Evolutionary conservation across 2,329 filamentous ascomycete genomes (phyloP).

Genomic region (Orbilia quercus): DNA sequence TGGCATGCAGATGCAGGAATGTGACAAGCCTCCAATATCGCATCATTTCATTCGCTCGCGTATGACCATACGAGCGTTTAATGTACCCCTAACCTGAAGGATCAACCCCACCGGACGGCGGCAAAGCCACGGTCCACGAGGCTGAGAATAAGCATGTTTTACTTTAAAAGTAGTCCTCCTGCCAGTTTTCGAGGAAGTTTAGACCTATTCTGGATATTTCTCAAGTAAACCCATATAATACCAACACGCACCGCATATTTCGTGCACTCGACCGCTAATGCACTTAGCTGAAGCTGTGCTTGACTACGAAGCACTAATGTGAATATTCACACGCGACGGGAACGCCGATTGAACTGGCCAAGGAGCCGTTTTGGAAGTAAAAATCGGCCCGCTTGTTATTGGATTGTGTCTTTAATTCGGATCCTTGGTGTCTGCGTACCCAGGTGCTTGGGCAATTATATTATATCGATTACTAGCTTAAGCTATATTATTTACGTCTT

Average conservation of each 20-base stretch:
- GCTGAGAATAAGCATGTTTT: background rate
- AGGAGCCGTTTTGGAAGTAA: background rate
- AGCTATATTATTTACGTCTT: no score
- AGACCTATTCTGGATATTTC: slow-evolving; percentile 3
- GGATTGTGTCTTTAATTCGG: background rate
- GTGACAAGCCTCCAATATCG: background rate
- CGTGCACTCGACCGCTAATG: background rate
- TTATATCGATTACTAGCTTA: background rate
- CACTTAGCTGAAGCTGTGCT: background rate
- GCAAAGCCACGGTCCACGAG: background rate
- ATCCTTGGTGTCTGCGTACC: background rate
- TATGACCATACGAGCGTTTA: background rate
- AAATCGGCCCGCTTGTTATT: background rate
- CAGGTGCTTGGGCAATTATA: no score
- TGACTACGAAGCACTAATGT: background rate
- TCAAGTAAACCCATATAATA: background rate
- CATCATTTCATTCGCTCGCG: background rate
- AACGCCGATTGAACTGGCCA: background rate
- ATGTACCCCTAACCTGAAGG: background rate
- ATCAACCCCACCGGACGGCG: background rate
- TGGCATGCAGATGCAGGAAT: background rate
- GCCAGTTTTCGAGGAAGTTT: background rate
- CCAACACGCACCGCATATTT: background rate
- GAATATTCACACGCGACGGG: background rate
- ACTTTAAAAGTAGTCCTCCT: slow-evolving; percentile 1